These are phyloP conservation scores for Prunus yedoensis DNA, from an alignment of 331 rosid species.

Conservation along the genomic window DNA sequence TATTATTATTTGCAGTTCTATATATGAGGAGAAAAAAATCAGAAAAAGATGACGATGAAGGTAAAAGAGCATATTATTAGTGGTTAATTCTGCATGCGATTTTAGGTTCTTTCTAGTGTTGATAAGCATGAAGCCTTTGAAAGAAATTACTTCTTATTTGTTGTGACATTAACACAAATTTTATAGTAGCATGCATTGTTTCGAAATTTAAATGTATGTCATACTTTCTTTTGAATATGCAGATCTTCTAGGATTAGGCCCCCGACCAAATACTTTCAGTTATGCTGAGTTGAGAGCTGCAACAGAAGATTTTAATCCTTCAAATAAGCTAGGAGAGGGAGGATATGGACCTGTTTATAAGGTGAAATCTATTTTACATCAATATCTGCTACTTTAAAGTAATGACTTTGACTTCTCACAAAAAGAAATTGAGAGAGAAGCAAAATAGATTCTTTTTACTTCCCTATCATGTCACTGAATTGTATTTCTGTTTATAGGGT, in stretches of 20 bases:
- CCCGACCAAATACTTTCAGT: slow-evolving; percentile 17
- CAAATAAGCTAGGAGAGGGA: slow-evolving; percentile 34
- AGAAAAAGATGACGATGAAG: slow-evolving; percentile 13
- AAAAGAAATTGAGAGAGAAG: too few relatives aligned
- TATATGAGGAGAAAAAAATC: slow-evolving; percentile 14
- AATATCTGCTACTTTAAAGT: too few relatives aligned
- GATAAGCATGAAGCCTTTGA: too few relatives aligned
- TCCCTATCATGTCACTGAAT: too few relatives aligned
- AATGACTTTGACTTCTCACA: too few relatives aligned
- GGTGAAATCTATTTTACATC: neutral
- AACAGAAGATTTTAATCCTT: slow-evolving; percentile 17
- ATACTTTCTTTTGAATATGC: neutral
- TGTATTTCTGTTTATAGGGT: too few relatives aligned
- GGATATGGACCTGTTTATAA: slow-evolving; percentile 30
- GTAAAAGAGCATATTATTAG: slow-evolving; percentile 1
- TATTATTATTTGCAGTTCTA: slow-evolving; percentile 2
- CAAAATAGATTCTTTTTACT: too few relatives aligned
- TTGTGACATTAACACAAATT: neutral
- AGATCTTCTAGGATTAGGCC: slow-evolving; percentile 17
- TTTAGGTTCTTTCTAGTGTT: neutral
- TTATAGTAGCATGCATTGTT: neutral
- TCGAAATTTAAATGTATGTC: neutral
- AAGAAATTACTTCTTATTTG: neutral
- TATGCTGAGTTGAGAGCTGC: slow-evolving; percentile 27
- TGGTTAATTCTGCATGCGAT: neutral